Base-by-base conservation (phyloP, 345 rosid genomes). In the Balakata baccata region DNA sequence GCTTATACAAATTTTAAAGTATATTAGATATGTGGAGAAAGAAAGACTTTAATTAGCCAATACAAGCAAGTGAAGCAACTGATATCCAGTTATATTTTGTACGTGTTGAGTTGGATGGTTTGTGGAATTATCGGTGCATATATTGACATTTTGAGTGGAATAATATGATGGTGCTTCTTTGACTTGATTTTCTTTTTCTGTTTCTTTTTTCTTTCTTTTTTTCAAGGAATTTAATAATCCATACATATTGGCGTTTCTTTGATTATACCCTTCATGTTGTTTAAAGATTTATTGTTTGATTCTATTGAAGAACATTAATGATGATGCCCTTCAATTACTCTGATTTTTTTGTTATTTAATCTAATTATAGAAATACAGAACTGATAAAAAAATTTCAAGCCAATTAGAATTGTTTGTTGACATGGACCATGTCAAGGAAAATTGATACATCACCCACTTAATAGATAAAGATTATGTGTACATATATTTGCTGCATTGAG, bases 261-360 rank as follows among this genome's bases (percentile, higher is more conserved):
- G 5, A 49, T 38, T 61, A 34, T 22, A 56, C 41, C 7, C 3
- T 72, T 29, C 7, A 4, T 47, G 39, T 43, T 37, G 1, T 11
- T 5, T 10, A 59, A 59, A 37, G 4, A 37, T 63, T 22, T 14
- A 39, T 11, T 39, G 5, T 22, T 29, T 39, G 37, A 23, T 52
- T 63, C 34, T 64, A 45, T 12, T 70, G 53, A 57, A 70, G 37
- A 70, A 57, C 16, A 23, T 70, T n/a, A 22, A 23, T 57, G 64
- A 52, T 54, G 10, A 41, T 41, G 34, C 20, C 7, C 45, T 9
- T 52, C 59, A 34, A 2, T 13, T 39, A 43, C 23, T 41, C 23
- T 4, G 3, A 41, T 12, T 64, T 22, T 12, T 64, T 22, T 9
- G 23, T 17, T 39, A 7, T 5, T 61, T 34, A 39, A 62, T 22